Base-by-base conservation (phyloP, 2,329 filamentous ascomycete genomes). In the Aspergillus pseudoterreus region DNA sequence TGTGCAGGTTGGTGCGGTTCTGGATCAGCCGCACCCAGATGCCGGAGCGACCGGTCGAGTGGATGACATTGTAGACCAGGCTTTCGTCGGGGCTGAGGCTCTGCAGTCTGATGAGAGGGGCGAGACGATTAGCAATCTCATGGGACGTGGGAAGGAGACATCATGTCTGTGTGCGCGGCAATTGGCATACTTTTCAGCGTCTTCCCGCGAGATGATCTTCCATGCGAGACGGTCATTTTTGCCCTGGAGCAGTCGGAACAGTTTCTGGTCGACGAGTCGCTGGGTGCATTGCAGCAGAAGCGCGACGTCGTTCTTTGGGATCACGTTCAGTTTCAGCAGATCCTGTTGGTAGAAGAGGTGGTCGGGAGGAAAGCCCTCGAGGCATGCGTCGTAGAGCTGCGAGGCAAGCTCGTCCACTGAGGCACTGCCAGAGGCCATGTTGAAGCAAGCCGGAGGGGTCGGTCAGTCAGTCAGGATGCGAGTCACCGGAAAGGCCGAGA, bases 21-120 rank as follows among this genome's bases (percentile, higher is more conserved):
- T 92, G 89, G 61, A 99, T 86, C 12, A 85, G 87, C 68, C 90
- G 90, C 55, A 87, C 87, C 94, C 94, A 99, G 64, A 96, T 90
- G 54, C 92, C 94, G 63, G 90, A 87, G 58, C 83, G 82, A 57
- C 88, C 89, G 27, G 88, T 86, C 61, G 89, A 86, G 72, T 97
- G 92, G 66, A 99, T 92, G 62, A 90, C 83, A 58, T 85, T 84
- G 79, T 95, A 97, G 22, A 97, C 87, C 66, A 96, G 81, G 65
- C 84, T 82, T 72, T 97, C 92, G 64, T 92, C 84, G 54, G 83
- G 69, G 53, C 70, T 78, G 51, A 85, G 73, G 50, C 72, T 72
- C 51, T 72, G 66, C 30, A 74, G 65, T 63, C 71, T 74, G 38
- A 17, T 15, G 15, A 38, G 27, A 46, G 50, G 42, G 32, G 33